Conservation (phyloP, 805 yeast genomes). For the Pachysolen tannophilus region DNA sequence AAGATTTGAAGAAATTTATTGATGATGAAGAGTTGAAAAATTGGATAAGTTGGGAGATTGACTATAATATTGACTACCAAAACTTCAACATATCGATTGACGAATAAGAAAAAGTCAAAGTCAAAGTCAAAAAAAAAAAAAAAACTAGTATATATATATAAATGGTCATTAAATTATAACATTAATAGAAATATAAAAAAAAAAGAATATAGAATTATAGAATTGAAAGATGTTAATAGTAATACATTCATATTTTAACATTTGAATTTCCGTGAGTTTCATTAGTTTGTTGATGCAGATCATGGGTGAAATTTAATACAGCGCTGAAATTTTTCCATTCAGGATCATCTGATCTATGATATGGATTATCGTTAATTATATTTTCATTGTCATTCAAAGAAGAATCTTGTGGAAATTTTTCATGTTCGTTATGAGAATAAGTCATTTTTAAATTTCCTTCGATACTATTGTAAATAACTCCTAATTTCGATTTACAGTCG, state of each 20-base stretch:
- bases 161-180: background rate
- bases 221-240: background rate
- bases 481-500: conserved; percentile 8
- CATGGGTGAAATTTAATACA: conserved; percentile 1
- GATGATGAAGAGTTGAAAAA: conserved; percentile 10
- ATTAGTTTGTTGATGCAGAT: too few species aligned
- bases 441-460: conserved; percentile 8
- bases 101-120: too few species aligned
- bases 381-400: too few species aligned
- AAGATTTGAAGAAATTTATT: conserved; percentile 10
- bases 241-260: background rate
- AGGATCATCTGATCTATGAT: conserved; percentile 1
- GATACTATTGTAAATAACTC: conserved; percentile 6
- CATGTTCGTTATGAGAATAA: conserved; percentile 8
- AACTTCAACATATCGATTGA: conserved; percentile 9
- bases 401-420: background rate
- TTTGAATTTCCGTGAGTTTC: too few species aligned
- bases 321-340: conserved; percentile 4
- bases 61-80: conserved; percentile 13
- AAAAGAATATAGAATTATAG: too few species aligned
- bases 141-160: background rate
- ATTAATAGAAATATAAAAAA: too few species aligned
- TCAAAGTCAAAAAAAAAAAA: too few species aligned
- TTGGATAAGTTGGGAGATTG: conserved; percentile 21
- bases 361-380: too few species aligned